Base-by-base conservation (phyloP, 2,329 filamentous ascomycete genomes). In the Aspergillus aculeatus region DNA sequence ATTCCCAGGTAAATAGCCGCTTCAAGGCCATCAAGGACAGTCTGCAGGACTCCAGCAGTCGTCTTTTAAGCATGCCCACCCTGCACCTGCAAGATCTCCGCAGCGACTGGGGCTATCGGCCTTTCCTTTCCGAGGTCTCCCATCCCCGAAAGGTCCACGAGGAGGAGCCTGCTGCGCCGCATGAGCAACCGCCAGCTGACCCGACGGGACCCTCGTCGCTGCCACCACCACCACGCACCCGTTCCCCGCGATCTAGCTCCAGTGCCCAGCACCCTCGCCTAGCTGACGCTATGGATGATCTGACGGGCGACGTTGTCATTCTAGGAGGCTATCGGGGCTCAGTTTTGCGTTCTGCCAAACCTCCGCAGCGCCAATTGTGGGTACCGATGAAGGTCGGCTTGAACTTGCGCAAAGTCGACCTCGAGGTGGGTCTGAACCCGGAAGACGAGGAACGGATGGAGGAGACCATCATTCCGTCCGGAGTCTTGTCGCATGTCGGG, bases 251-350 rank as follows among this genome's bases (percentile, higher is more conserved):
- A 21, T 53, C 21, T 64, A 69, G 68, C 56, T 64, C 68, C 4
- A 73, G 69, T 50, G 73, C 59, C 53, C 70, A 59, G 62, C 77
- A 71, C 66, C 80, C 62, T 76, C 80, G 68, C 73, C 86, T 63
- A 83, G 88, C 69, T 81, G 74, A 81, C 59, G 86, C 85, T 1
- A 71, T 96, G 50, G 86, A 89, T 50, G 80, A 86, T 5, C 78
- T 96, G 23, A 90, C 87, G 0, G 93, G 94, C 0, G 94, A 98
- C 70, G 74, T 98, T 7, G 91, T 98, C 7, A 82, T 97, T 31
- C 83, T 98, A 71, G 94, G 94, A 21, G 94, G 94, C 14, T 96
- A 97, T 71, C 84, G 94, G 64, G 94, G 94, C 3, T 96, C 93
- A 0, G 83, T 97, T n/a, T 76, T 98, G 31, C 87, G 93, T 31